These are phyloP conservation scores for Phytophthora lateralis DNA, from an alignment of 352 stramenopile species.

Conservation along the genomic window DNA sequence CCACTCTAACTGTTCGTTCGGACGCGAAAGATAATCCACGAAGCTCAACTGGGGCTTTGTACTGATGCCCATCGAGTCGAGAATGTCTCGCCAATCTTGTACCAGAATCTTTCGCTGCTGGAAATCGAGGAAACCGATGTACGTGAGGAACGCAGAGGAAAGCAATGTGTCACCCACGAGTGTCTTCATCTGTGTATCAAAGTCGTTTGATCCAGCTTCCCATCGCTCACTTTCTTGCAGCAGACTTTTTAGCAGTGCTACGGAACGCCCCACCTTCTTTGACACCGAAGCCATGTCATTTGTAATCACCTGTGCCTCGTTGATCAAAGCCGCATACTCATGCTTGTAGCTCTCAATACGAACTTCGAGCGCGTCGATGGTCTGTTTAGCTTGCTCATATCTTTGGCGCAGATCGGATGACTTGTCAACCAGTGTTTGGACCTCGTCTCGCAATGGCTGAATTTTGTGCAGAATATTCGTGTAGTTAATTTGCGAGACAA, in stretches of 20 bases:
- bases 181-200: conserved; percentile 96
- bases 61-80: conserved; percentile 93
- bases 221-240: conserved; percentile 98
- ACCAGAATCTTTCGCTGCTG: conserved; percentile 95
- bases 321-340: conserved; percentile 98
- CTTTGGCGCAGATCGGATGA: conserved; percentile 91
- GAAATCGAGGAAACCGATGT: conserved; percentile 99
- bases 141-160: conserved; percentile 97
- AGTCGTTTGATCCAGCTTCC: conserved; percentile 96
- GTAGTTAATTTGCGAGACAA: conserved; percentile 98
- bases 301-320: conserved; percentile 98
- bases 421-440: conserved; percentile 96
- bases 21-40: conserved; percentile 96
- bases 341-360: conserved; percentile 98
- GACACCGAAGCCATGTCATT: conserved; percentile 98
- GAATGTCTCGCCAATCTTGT: conserved; percentile 94
- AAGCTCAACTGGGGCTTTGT: conserved; percentile 88
- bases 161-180: conserved; percentile 97
- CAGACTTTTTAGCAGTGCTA: conserved; percentile 98
- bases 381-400: conserved; percentile 93
- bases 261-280: conserved; percentile 96
- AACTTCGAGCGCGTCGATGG: conserved; percentile 94
- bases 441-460: conserved; percentile 98
- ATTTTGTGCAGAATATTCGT: conserved; percentile 98
- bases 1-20: conserved; percentile 95